Percentiles rank a stretch among this genome's conserved stretches.
Evolutionary conservation across 768 basidiomycete species (phyloP).

Genomic region (Tremella mesenterica): DNA sequence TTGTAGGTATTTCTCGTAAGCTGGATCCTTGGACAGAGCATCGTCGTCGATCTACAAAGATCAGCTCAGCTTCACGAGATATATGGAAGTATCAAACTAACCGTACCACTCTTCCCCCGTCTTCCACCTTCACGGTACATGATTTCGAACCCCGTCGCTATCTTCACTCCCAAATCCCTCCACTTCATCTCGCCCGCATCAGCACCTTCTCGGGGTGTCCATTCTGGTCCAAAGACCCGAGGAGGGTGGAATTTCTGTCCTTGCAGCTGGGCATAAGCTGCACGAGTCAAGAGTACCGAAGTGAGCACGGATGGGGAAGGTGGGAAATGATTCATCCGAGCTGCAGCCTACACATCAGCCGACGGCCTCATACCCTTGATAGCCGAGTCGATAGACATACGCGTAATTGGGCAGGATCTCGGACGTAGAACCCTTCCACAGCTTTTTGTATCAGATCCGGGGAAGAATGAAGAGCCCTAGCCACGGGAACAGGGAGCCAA

Average conservation of each 20-base stretch:
- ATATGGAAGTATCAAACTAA: constrained; percentile 39
- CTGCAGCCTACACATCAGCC: constrained; percentile 55
- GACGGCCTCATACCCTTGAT: neutral
- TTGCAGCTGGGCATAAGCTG: constrained; percentile 84
- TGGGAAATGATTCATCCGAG: constrained; percentile 82
- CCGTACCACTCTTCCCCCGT: constrained; percentile 37
- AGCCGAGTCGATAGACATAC: constrained; percentile 48
- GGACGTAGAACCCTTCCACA: constrained; percentile 85
- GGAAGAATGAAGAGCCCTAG: constrained; percentile 57
- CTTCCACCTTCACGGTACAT: constrained; percentile 69
- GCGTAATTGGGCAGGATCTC: constrained; percentile 80
- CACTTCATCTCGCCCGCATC: constrained; percentile 66
- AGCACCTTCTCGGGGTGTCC: constrained; percentile 40
- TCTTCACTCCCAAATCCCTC: constrained; percentile 85
- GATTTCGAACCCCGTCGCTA: constrained; percentile 97
- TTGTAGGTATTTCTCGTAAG: constrained; percentile 54
- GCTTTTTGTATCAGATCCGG: constrained; percentile 74
- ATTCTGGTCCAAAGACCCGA: constrained; percentile 65
- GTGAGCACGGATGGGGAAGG: constrained; percentile 58
- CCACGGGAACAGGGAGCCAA: constrained; percentile 71
- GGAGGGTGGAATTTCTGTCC: constrained; percentile 90
- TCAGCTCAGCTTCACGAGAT: neutral
- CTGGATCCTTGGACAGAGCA: constrained; percentile 10
- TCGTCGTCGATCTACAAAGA: constrained; percentile 1
- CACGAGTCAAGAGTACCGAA: constrained; percentile 69